phyloP scores from a whole-genome alignment of 306 rosid species.

The Phaseolus lunatus region DNA sequence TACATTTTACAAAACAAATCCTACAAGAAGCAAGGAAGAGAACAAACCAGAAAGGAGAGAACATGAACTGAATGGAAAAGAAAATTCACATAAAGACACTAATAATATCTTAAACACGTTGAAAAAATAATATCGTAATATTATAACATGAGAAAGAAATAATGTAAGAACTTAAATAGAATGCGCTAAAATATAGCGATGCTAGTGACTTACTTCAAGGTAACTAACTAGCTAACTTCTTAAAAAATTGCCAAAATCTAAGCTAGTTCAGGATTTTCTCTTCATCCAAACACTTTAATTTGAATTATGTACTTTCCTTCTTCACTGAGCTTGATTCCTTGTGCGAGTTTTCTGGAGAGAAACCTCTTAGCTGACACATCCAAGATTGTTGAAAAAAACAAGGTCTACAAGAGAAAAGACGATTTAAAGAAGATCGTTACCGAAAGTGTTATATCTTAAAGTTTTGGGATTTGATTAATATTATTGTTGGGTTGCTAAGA shows the following conservation, averaged over 20 bases:
- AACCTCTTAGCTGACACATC: slow-evolving; percentile 89
- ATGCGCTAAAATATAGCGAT: no score
- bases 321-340: slow-evolving; percentile 69
- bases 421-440: slow-evolving; percentile 73
- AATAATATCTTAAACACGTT: no score
- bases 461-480: no score
- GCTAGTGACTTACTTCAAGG: slow-evolving; percentile 79
- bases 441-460: no score
- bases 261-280: slow-evolving; percentile 24
- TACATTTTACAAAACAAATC: slow-evolving; percentile 2
- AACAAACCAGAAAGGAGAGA: slow-evolving; percentile 69
- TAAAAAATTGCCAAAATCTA: slow-evolving; percentile 8
- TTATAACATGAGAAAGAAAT: no score
- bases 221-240: slow-evolving; percentile 35
- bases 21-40: slow-evolving; percentile 26
- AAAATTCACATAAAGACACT: no score
- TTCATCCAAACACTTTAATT: slow-evolving; percentile 11
- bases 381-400: slow-evolving; percentile 77
- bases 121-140: no score
- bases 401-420: slow-evolving; percentile 67
- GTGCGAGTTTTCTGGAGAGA: slow-evolving; percentile 82
- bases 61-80: slow-evolving; percentile 50
- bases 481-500: no score
- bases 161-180: no score
- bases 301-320: background rate